phyloP scores from a whole-genome alignment of 176 grass and related monocot species.

The Zoysia japonica region DNA sequence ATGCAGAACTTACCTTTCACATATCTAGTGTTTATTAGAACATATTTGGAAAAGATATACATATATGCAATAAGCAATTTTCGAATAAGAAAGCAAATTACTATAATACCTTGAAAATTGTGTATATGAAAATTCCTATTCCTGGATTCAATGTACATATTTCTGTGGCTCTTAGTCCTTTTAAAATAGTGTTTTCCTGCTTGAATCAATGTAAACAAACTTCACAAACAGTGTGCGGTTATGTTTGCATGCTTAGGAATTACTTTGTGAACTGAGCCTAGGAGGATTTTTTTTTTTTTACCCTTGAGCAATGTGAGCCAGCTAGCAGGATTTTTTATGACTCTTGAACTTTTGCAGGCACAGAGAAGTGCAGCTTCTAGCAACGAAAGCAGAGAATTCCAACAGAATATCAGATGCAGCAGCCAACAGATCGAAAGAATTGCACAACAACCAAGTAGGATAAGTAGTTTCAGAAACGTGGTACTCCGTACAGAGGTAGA shows the following conservation, averaged over 20 bases:
- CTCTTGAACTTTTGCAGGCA: constrained; percentile 29
- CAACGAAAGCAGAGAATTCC: constrained; percentile 22
- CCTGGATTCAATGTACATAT: background rate
- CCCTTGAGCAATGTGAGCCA: background rate
- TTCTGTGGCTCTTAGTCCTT: background rate
- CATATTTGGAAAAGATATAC: background rate
- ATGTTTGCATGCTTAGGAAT: background rate
- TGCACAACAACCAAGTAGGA: constrained; percentile 50
- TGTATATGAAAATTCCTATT: background rate
- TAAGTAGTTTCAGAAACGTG: constrained; percentile 23
- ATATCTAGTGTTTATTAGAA: too few species aligned
- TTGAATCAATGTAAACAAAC: background rate
- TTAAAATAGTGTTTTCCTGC: background rate
- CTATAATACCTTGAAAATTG: background rate
- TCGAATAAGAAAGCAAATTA: background rate
- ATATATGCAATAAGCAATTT: background rate
- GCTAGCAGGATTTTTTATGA: constrained; percentile 25
- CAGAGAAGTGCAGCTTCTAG: constrained; percentile 29
- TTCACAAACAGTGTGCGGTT: background rate
- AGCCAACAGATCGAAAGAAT: constrained; percentile 29
- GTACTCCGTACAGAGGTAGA: background rate
- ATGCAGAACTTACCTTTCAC: too few species aligned
- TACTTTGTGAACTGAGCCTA: background rate
- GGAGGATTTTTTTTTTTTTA: background rate
- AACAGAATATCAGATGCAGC: constrained; percentile 43